A percentile compares a stretch with the other conserved stretches of the same genome.
Conservation (phyloP, 169 alveolate genomes). For the Cryptosporidium andersoni region DNA sequence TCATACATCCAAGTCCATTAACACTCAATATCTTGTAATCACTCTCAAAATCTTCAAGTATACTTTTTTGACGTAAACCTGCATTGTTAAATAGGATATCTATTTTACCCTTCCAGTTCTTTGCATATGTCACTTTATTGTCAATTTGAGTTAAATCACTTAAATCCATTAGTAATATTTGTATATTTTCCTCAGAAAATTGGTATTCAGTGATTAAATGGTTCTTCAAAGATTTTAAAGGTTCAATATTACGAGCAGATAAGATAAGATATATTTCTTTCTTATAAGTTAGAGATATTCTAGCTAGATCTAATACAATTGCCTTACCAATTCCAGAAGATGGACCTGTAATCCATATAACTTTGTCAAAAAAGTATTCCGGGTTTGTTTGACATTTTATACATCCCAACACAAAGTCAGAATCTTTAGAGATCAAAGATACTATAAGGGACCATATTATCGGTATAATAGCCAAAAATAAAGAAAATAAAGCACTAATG, state of each 20-base stretch:
- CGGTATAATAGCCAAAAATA: slow-evolving; percentile 20
- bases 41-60: slow-evolving; percentile 42
- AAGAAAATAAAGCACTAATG: slow-evolving; percentile 7
- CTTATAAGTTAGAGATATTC: slow-evolving; percentile 11
- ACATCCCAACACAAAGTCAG: slow-evolving; percentile 64
- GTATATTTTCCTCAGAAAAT: slow-evolving; percentile 28
- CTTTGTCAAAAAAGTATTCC: slow-evolving; percentile 36
- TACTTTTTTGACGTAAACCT: slow-evolving; percentile 51
- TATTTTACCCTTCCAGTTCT: slow-evolving; percentile 49
- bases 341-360: slow-evolving; percentile 64
- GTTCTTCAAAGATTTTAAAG: slow-evolving; percentile 20
- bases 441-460: slow-evolving; percentile 37
- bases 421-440: slow-evolving; percentile 24
- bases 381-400: slow-evolving; percentile 19
- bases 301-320: slow-evolving; percentile 17
- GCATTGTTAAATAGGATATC: slow-evolving; percentile 55
- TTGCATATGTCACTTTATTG: slow-evolving; percentile 37
- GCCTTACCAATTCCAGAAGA: slow-evolving; percentile 67
- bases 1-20: slow-evolving; percentile 31
- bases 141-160: slow-evolving; percentile 25
- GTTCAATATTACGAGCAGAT: slow-evolving; percentile 17
- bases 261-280: slow-evolving; percentile 17
- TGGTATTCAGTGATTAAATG: slow-evolving; percentile 8
- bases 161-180: slow-evolving; percentile 30
- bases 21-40: slow-evolving; percentile 49